Evolutionary conservation across 345 rosid species (phyloP).

Genomic region (Aquilaria sinensis): DNA sequence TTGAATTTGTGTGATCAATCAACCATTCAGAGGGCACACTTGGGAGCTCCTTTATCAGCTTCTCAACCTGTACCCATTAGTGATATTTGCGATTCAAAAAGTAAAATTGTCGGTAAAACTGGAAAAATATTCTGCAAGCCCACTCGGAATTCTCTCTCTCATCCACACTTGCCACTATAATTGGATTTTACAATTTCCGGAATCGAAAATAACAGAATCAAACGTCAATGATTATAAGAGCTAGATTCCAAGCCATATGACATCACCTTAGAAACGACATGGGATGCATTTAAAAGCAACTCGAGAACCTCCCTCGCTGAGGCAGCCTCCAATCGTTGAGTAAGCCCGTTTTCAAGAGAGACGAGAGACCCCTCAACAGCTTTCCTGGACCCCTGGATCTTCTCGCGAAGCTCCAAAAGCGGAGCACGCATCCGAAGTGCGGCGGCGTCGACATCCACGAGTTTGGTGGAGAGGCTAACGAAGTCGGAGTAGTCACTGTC

Average conservation of each 20-base stretch:
- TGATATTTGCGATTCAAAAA: neutral
- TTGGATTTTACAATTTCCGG: too few species aligned
- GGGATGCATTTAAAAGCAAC: constrained; percentile 82
- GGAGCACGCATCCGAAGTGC: constrained; percentile 98
- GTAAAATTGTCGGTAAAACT: neutral
- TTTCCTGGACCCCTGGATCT: constrained; percentile 74
- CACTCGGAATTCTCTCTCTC: too few species aligned
- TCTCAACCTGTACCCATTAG: constrained; percentile 63
- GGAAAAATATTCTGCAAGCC: neutral
- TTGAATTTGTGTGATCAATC: constrained; percentile 46
- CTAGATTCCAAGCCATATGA: neutral
- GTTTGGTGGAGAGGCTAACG: constrained; percentile 92
- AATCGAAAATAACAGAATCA: too few species aligned
- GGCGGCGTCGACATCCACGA: constrained; percentile 87
- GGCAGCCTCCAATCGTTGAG: constrained; percentile 93
- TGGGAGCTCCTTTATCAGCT: constrained; percentile 89
- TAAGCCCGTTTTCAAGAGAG: constrained; percentile 64
- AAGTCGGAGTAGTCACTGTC: constrained; percentile 97
- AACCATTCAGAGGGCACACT: constrained; percentile 81
- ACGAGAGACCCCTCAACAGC: constrained; percentile 64
- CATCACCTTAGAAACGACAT: constrained; percentile 85
- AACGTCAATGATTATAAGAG: too few species aligned
- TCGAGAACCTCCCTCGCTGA: constrained; percentile 84
- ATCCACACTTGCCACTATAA: too few species aligned
- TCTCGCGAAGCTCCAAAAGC: constrained; percentile 78